Base-by-base conservation (phyloP, 2,329 filamentous ascomycete genomes). In the Colletotrichum costaricense region DNA sequence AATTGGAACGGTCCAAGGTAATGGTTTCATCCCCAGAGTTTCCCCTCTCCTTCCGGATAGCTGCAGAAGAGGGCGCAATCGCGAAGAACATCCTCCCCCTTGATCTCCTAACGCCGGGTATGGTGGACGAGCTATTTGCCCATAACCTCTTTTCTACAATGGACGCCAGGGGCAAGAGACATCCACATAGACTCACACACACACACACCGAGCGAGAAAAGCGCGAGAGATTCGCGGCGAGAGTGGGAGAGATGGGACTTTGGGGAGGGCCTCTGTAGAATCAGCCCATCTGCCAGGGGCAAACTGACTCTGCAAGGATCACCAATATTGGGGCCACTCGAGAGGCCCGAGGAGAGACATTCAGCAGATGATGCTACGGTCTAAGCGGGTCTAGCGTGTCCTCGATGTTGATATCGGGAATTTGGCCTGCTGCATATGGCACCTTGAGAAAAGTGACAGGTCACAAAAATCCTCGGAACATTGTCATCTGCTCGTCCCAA, bases 251-350 rank as follows among this genome's bases (percentile, higher is more conserved):
- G 54, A 28, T 56, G 42, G 42, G 19, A 52, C 28, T 16, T 19
- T 2, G 28, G 42, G n/a, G 42, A 19, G 28, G 63, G 57, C 58
- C 30, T 64, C n/a, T 60, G 26, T 55, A 72, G 66, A 69, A 72
- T 55, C 46, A 65, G 60, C 55, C 46, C 54, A 52, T 54, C 49
- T 65, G 66, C 67, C 66, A 73, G 66, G 70, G 67, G 60, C 56
- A 62, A 58, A 28, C 55, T 63, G 54, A 62, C 16, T 19, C 55
- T 73, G 71, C 71, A 73, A 73, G 67, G 71, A 73, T 73, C 22
- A 57, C 22, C 56, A 70, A 65, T 73, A 73, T 70, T 73, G 56
- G 62, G 67, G 33, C 56, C 67, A 56, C 70, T 69, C 19, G 33
- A 59, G 67, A 73, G 35, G 70, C 26, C 56, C 19, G 56, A 49